Evolutionary conservation across 495 filamentous ascomycete genomes (phyloP), one percentile per base, ranked within the genome.

Genomic region (Xylaria intraflava): DNA sequence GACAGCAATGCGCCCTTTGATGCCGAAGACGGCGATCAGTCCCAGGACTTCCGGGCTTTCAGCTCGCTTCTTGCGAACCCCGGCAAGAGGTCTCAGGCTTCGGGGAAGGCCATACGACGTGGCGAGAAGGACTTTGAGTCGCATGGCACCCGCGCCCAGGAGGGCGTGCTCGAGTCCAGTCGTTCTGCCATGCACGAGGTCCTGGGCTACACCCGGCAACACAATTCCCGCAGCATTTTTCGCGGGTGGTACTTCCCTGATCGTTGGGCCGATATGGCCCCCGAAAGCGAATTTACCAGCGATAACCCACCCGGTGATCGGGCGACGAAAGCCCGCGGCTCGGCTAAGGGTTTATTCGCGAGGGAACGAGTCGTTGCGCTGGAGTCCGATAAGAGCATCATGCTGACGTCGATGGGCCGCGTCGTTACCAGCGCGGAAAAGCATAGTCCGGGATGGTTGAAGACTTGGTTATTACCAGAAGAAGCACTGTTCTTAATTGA

Each of bases 111-210:
- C 4, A 69, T 78, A 47, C 72, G 75, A 17, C 67, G 65, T 36
- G 93, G 93, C 44, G 88, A 93, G 64, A 98, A 98, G 67, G 93
- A 98, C 73, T 98, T 96, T 68, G 93, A 96, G 69, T 81, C 87
- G 12, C 88, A 97, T 67, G 88, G 86, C 51, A 97, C 93, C 12
- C 73, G 80, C 41, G 81, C 85, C 49, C 93, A 98, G 69, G 80
- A 82, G 57, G 70, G 78, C 46, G 78, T 84, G 22, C 85, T 98
- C 43, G 81, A 83, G 56, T 82, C 86, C 20, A 92, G 88, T 24
- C 83, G 92, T n/a, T 72, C 77, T 50, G 93, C 91, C 0, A 96
- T 98, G 90, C 83, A 92, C 68, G 83, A 89, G 60, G 91, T 90
- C 6, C 79, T 98, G 57, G 77, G 80, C 41, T 83, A 83, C 51